Evolutionary conservation across 495 filamentous ascomycete genomes (phyloP).

Genomic region (Annulohypoxylon bovei): DNA sequence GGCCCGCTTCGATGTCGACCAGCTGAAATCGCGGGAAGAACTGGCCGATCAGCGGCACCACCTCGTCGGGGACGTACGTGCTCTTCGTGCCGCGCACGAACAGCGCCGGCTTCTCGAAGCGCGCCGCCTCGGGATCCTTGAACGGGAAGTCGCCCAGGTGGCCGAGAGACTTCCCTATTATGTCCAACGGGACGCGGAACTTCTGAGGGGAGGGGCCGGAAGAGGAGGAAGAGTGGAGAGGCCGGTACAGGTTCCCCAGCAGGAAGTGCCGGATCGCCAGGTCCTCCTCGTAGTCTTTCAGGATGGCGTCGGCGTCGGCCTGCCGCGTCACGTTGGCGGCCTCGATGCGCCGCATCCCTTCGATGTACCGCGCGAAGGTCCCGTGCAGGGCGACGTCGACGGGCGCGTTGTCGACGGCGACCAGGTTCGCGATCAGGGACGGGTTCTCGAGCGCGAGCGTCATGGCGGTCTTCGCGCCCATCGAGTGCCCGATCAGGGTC

Average conservation of each 20-base stretch:
- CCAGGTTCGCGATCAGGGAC: slow-evolving; percentile 69
- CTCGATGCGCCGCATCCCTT: slow-evolving; percentile 86
- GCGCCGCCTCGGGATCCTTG: slow-evolving; percentile 65
- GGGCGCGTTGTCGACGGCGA: slow-evolving; percentile 94
- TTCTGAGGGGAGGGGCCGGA: not conserved
- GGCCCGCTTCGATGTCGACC: slow-evolving; percentile 85
- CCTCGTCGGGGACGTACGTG: slow-evolving; percentile 86
- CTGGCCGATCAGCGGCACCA: slow-evolving; percentile 83
- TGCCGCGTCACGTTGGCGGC: slow-evolving; percentile 69
- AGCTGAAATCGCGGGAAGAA: slow-evolving; percentile 89
- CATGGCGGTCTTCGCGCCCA: slow-evolving; percentile 98
- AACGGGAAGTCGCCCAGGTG: slow-evolving; percentile 90
- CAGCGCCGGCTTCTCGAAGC: slow-evolving; percentile 80
- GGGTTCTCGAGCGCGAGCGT: slow-evolving; percentile 78
- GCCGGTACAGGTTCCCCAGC: slow-evolving; percentile 82
- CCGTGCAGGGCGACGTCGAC: slow-evolving; percentile 76
- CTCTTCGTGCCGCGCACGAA: slow-evolving; percentile 87
- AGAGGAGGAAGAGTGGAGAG: not conserved
- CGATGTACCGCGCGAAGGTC: slow-evolving; percentile 83
- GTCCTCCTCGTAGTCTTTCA: slow-evolving; percentile 78
- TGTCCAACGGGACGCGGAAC: slow-evolving; percentile 59
- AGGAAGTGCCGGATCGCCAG: slow-evolving; percentile 89
- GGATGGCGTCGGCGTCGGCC: slow-evolving; percentile 81
- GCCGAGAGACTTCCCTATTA: slow-evolving; percentile 50
- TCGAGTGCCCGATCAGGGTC: slow-evolving; percentile 92